phyloP scores from a whole-genome alignment of 176 grass and related monocot genomes.

The Eleusine indica region DNA sequence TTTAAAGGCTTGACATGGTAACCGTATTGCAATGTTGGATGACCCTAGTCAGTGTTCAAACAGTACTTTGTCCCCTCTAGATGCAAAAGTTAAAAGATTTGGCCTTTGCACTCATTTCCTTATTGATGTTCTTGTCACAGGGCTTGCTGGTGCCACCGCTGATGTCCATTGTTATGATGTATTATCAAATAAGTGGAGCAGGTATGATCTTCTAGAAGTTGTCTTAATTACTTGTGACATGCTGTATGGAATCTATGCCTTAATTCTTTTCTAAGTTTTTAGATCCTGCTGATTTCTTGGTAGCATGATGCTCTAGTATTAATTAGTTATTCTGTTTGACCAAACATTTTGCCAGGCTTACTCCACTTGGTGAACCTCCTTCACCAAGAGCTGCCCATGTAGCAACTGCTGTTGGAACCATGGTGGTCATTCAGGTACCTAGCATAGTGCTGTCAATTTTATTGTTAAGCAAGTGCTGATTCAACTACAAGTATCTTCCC shows the following conservation, averaged over 20 bases:
- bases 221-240: neutral
- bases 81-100: neutral
- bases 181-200: constrained; percentile 92
- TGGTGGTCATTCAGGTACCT: constrained; percentile 98
- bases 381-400: constrained; percentile 99
- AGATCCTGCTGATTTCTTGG: neutral
- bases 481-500: constrained; percentile 2
- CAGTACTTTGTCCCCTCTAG: neutral
- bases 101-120: neutral
- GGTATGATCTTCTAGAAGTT: constrained; percentile 44
- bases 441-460: neutral
- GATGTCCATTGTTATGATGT: constrained; percentile 97
- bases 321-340: constrained; percentile 24
- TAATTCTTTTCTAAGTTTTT: neutral
- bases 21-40: constrained; percentile 4
- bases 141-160: constrained; percentile 89
- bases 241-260: constrained; percentile 13
- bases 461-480: neutral
- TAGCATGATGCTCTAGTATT: neutral
- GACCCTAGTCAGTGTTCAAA: constrained; percentile 8
- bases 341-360: constrained; percentile 63
- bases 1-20: neutral
- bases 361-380: constrained; percentile 90
- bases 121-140: constrained; percentile 56
- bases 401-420: constrained; percentile 95